phyloP scores from a whole-genome alignment of 805 yeast species.

The Schizosaccharomyces osmophilus region DNA sequence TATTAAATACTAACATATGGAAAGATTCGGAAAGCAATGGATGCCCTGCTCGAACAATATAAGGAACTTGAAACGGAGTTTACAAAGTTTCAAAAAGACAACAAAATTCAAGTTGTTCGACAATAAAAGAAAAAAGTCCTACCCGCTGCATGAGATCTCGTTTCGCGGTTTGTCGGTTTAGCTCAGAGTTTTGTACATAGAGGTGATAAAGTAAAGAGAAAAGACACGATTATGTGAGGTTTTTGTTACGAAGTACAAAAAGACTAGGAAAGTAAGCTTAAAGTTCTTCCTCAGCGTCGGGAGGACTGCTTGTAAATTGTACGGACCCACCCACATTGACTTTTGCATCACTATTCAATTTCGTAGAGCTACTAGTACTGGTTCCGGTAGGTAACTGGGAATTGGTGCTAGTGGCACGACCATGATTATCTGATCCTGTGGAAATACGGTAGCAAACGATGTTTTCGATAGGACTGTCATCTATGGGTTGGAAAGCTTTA shows the following conservation, averaged over 20 bases:
- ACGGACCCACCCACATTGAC: too few relatives aligned
- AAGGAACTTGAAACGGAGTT: constrained; percentile 20
- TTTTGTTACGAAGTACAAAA: too few relatives aligned
- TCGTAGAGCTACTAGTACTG: too few relatives aligned
- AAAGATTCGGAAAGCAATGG: constrained; percentile 17
- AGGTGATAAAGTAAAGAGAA: too few relatives aligned
- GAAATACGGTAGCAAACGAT: background rate
- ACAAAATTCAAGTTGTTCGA: constrained; percentile 4
- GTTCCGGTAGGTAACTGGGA: too few relatives aligned
- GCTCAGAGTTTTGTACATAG: background rate
- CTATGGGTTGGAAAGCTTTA: background rate
- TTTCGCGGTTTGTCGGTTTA: background rate
- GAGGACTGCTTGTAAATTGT: too few relatives aligned
- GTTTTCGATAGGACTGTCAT: background rate
- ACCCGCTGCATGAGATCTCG: too few relatives aligned
- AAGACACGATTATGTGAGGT: too few relatives aligned
- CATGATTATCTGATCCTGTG: background rate
- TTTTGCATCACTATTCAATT: too few relatives aligned
- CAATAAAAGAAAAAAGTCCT: constrained; percentile 15
- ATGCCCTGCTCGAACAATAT: constrained; percentile 19
- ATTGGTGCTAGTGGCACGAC: too few relatives aligned
- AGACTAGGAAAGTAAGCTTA: too few relatives aligned
- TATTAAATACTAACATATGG: background rate
- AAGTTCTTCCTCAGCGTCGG: too few relatives aligned
- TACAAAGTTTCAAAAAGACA: constrained; percentile 20